Evolutionary conservation across 2,329 filamentous ascomycete species (phyloP).

Genomic region (Aspergillus intermedius): DNA sequence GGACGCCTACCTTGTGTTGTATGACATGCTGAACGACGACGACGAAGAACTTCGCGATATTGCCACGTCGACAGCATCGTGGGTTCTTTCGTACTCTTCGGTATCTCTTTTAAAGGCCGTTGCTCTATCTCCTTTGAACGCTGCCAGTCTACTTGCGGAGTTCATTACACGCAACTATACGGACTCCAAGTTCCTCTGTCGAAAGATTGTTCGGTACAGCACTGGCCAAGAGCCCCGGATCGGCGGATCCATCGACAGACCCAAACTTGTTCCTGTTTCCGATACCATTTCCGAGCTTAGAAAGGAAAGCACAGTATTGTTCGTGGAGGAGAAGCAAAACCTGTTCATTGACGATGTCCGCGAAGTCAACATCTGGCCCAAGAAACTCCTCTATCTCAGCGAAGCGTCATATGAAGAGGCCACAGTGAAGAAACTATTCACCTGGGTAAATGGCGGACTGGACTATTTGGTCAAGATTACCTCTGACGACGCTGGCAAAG

Average conservation of each 20-base stretch:
- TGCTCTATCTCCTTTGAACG: conserved; percentile 44
- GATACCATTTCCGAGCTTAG: conserved; percentile 27
- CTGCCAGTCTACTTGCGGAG: conserved; percentile 35
- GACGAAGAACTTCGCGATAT: conserved; percentile 77
- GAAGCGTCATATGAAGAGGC: conserved; percentile 15
- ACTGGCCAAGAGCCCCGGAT: conserved; percentile 24
- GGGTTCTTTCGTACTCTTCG: conserved; percentile 28
- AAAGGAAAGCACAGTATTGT: conserved; percentile 51
- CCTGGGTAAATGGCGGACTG: conserved; percentile 31
- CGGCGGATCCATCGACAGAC: conserved; percentile 12
- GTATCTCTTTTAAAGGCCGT: conserved; percentile 23
- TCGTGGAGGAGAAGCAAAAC: conserved; percentile 87
- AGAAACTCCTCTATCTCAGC: conserved; percentile 38
- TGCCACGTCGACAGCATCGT: conserved; percentile 43
- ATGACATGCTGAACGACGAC: conserved; percentile 77
- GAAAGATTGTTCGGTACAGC: conserved; percentile 34
- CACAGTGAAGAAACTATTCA: conserved; percentile 15
- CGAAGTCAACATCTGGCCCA: conserved; percentile 65
- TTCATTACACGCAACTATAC: conserved; percentile 32
- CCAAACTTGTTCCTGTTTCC: conserved; percentile 17
- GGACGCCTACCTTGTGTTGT: conserved; percentile 58
- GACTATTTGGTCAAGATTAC: conserved; percentile 19
- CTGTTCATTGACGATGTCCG: conserved; percentile 79
- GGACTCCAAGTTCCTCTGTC: conserved; percentile 25
- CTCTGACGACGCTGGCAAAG: conserved; percentile 34